phyloP scores from a whole-genome alignment of 2,329 filamentous ascomycete species.

The Neofusicoccum sp. region DNA sequence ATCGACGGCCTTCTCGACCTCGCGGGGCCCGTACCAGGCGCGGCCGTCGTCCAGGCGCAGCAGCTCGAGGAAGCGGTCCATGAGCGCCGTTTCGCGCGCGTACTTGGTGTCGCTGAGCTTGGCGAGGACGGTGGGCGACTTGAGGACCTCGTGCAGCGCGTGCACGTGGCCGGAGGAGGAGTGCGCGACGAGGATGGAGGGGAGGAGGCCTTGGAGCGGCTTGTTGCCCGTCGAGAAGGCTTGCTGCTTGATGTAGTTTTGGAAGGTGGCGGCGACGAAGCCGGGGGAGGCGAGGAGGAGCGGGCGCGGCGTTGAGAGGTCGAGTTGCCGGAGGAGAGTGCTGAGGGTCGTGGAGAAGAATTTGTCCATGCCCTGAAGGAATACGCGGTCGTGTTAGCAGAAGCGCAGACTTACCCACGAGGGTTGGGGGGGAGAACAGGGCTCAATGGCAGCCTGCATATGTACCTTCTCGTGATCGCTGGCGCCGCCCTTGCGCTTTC shows the following conservation, averaged over 20 bases:
- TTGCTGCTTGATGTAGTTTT: constrained; percentile 67
- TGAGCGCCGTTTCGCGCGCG: constrained; percentile 76
- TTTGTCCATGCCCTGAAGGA: constrained; percentile 59
- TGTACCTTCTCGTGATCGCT: constrained; percentile 64
- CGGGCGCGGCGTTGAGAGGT: constrained; percentile 69
- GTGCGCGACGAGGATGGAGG: constrained; percentile 73
- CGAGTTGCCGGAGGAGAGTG: constrained; percentile 75
- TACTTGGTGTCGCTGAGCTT: constrained; percentile 88
- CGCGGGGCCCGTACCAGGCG: constrained; percentile 85
- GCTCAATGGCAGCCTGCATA: background rate
- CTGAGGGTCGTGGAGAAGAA: constrained; percentile 80
- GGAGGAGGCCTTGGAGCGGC: constrained; percentile 63
- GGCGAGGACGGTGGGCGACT: constrained; percentile 74
- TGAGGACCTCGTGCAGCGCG: constrained; percentile 82
- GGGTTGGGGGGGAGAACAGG: background rate
- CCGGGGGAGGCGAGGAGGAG: constrained; percentile 86
- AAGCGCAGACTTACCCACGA: background rate
- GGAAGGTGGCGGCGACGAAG: constrained; percentile 81
- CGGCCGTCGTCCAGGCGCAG: constrained; percentile 83
- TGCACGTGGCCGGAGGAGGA: constrained; percentile 85
- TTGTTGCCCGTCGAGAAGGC: constrained; percentile 73
- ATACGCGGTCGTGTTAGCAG: background rate
- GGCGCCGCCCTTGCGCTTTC: constrained; percentile 64
- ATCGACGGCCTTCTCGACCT: constrained; percentile 79
- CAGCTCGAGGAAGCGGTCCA: constrained; percentile 80